A percentile compares a stretch with the other conserved stretches of the same genome.
Evolutionary conservation across 1,284 basidiomycete species (phyloP).

Genomic region (Apiotrichum sp.): DNA sequence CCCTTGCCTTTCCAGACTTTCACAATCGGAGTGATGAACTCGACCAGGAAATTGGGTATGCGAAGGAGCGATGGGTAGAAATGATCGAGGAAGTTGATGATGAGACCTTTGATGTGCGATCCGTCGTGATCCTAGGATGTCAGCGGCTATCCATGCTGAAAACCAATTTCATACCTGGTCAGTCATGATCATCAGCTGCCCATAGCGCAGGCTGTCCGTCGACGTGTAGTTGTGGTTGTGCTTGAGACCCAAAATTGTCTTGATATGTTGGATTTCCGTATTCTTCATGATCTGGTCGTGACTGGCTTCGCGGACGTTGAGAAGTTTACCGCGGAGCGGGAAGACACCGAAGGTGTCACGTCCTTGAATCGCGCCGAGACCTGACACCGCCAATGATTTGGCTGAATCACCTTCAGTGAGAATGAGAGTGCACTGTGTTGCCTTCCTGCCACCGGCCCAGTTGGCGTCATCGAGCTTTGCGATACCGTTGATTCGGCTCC

Average conservation of each 20-base stretch:
- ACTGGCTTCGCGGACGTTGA: conserved; percentile 95
- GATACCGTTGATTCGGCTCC: conserved; percentile 76
- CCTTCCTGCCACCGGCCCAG: conserved; percentile 84
- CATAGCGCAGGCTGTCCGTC: conserved; percentile 75
- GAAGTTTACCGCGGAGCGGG: conserved; percentile 90
- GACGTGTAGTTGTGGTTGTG: conserved; percentile 83
- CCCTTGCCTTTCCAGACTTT: conserved; percentile 74
- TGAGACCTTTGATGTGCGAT: conserved; percentile 97
- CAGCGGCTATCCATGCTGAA: background rate
- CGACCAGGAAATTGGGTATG: conserved; percentile 87
- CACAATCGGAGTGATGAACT: conserved; percentile 98
- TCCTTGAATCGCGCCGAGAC: conserved; percentile 79
- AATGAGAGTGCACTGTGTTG: conserved; percentile 84
- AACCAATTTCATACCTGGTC: conserved; percentile 65
- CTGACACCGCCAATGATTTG: conserved; percentile 91
- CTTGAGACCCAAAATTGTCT: conserved; percentile 95
- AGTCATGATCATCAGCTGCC: conserved; percentile 98
- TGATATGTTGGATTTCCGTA: conserved; percentile 92
- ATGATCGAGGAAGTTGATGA: conserved; percentile 97
- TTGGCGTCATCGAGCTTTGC: conserved; percentile 96
- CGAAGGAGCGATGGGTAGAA: conserved; percentile 94
- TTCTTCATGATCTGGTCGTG: conserved; percentile 98
- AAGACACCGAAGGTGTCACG: conserved; percentile 97
- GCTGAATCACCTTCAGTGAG: conserved; percentile 99
- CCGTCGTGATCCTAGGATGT: conserved; percentile 90